Conservation (phyloP, 176 grass and related monocot species). For the Bothriochloa decipiens region DNA sequence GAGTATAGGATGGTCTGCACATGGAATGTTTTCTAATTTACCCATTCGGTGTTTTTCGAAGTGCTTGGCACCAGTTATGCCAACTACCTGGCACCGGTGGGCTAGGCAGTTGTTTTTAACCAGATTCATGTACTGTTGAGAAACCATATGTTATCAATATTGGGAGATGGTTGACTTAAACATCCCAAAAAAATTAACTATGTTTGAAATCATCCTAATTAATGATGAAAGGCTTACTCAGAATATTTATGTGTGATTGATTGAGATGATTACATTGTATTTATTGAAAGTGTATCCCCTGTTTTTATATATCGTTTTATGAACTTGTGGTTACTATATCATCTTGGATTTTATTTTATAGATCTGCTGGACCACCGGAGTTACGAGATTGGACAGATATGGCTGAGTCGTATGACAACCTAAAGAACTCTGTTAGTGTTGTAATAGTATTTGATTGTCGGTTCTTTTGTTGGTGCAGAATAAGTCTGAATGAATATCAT, state of each 20-base stretch:
- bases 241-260: neutral
- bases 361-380: conserved; percentile 64
- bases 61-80: neutral
- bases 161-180: conserved; percentile 8
- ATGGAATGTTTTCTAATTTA: conserved; percentile 3
- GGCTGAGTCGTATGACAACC: conserved; percentile 83
- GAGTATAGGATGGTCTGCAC: neutral
- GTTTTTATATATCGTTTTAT: conserved; percentile 12
- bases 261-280: neutral
- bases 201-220: conserved; percentile 9
- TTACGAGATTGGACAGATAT: conserved; percentile 85
- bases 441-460: conserved; percentile 22
- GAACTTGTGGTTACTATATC: conserved; percentile 2
- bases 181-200: neutral
- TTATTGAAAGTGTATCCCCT: neutral
- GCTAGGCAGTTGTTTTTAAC: neutral
- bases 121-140: conserved; percentile 20
- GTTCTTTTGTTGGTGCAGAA: conserved; percentile 8
- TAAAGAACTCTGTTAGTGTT: conserved; percentile 77
- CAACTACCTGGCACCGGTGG: neutral
- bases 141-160: conserved; percentile 14
- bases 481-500: conserved; percentile 23
- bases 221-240: conserved; percentile 34
- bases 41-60: neutral
- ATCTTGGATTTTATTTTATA: conserved; percentile 43